Evolutionary conservation across 306 rosid genomes (phyloP).

Genomic region (Malus orientalis): DNA sequence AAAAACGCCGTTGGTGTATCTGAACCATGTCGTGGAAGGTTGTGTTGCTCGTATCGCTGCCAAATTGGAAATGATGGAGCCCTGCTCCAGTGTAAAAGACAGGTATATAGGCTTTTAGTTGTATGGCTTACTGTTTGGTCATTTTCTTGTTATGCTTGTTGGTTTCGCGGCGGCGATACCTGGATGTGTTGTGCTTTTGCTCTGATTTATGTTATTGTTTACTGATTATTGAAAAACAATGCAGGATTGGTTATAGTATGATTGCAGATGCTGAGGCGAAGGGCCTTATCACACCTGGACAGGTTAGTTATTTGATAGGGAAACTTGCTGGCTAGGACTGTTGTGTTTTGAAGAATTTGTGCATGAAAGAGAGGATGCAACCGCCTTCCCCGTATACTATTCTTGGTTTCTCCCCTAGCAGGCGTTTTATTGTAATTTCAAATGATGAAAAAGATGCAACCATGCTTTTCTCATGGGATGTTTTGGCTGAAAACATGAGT

Average conservation of each 20-base stretch:
- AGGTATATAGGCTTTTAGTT: constrained; percentile 26
- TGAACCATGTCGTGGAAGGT: constrained; percentile 48
- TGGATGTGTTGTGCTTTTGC: background rate
- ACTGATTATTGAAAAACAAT: constrained; percentile 6
- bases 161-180: background rate
- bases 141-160: background rate
- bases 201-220: background rate
- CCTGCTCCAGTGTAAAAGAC: constrained; percentile 79
- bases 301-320: constrained; percentile 39
- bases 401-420: background rate
- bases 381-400: background rate
- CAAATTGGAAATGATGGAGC: constrained; percentile 68
- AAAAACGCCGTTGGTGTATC: constrained; percentile 74
- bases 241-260: constrained; percentile 79
- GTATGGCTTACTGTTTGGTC: background rate
- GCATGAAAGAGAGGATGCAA: background rate
- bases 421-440: background rate
- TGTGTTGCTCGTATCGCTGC: constrained; percentile 68
- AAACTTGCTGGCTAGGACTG: background rate
- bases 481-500: background rate
- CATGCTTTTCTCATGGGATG: background rate
- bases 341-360: background rate
- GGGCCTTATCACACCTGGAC: constrained; percentile 58
- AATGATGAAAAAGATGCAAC: background rate
- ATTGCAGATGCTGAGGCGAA: constrained; percentile 72